Evolutionary conservation across 2,329 filamentous ascomycete genomes (phyloP), one percentile per base, ranked within the genome.

Genomic region (Pseudogymnoascus sp.): DNA sequence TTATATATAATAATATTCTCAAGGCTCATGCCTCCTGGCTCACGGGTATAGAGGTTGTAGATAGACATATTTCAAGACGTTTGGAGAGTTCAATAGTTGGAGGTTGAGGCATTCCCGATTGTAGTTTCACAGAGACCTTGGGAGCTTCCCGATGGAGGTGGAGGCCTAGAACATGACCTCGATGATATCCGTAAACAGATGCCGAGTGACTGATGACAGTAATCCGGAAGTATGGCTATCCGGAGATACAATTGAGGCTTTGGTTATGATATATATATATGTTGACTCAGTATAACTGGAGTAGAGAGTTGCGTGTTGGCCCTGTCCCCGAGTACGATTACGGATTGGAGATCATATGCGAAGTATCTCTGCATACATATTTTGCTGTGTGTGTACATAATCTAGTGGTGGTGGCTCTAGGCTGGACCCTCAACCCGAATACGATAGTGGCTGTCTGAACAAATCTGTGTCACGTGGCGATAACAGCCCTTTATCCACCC

Each of bases 341-440:
- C 46, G 46, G 46, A 53, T 53, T 53, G 25, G 46, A 53, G 46
- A n/a, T 53, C n/a, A 53, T 53, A 53, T 31, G 46, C n/a, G 46
- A 53, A 18, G 46, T 53, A 53, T 4, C 46, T 53, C n/a, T 53
- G 3, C n/a, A 31, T 53, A 53, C n/a, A 53, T 12, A 18, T 11
- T 53, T 16, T 18, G 46, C 25, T 31, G 46, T 53, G 25, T 16
- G 46, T 16, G 10, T 53, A 53, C 46, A 11, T 18, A 12, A 4
- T n/a, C 3, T 2, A 16, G 7, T 31, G 6, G n/a, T 16, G 2
- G 14, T 7, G n/a, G 37, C 37, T 40, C 37, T 44, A 44, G 44
- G 8, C 25, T 31, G 46, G 1, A 31, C 23, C 23, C 25, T n/a
- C 46, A 53, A 53, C 46, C 46, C 46, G 46, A 53, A 53, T 53